phyloP scores from a whole-genome alignment of 2,329 filamentous ascomycete genomes.

The Ceratocystis albifundus region DNA sequence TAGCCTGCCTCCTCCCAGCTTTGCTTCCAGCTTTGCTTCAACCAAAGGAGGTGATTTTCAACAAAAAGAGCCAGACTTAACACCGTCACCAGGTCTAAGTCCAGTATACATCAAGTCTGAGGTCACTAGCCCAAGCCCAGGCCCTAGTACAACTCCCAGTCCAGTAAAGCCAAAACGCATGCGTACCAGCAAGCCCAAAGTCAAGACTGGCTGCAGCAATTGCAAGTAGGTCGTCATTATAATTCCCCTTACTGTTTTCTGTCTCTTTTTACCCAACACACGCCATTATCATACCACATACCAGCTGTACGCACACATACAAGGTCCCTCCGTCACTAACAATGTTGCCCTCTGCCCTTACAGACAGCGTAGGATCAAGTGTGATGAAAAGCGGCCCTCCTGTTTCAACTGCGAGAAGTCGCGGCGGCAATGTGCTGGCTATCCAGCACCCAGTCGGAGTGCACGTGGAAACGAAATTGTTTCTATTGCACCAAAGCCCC shows the following conservation, averaged over 20 bases:
- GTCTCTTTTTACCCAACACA: background rate
- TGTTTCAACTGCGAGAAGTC: conserved; percentile 50
- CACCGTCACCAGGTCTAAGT: background rate
- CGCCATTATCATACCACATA: background rate
- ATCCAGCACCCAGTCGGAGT: conserved; percentile 45
- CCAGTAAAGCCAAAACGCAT: conserved; percentile 32
- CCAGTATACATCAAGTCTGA: no score
- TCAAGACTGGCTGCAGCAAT: conserved; percentile 54
- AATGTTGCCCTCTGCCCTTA: background rate
- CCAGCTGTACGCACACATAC: background rate
- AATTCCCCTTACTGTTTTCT: background rate
- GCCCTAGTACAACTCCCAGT: background rate
- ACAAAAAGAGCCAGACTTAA: background rate
- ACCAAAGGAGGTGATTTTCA: background rate
- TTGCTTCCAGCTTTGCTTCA: background rate
- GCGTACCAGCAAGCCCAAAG: conserved; percentile 47
- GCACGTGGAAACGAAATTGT: conserved; percentile 38
- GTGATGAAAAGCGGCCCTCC: conserved; percentile 50
- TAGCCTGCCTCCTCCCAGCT: background rate
- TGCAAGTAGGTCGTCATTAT: conserved; percentile 48
- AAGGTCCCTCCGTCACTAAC: conserved; percentile 1
- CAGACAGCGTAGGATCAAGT: conserved; percentile 53
- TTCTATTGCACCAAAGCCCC: conserved; percentile 37
- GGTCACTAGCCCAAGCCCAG: background rate
- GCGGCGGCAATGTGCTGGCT: conserved; percentile 48